Percentiles rank a stretch among this genome's conserved stretches.
phyloP scores from a whole-genome alignment of 2,329 filamentous ascomycete species.

The Paraconiothyrium sp. region DNA sequence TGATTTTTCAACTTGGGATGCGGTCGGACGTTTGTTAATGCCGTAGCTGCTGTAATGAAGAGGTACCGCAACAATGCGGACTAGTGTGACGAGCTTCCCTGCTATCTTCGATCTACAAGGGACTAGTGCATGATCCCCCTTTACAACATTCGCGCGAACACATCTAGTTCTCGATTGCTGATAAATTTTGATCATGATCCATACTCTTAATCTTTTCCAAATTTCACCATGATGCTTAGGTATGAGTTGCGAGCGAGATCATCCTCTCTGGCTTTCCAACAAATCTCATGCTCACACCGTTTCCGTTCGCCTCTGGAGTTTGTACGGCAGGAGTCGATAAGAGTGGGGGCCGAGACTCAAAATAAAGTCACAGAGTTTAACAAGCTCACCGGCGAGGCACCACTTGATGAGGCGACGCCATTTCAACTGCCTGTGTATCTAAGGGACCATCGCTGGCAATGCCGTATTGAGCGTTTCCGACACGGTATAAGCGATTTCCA shows the following conservation, averaged over 20 bases:
- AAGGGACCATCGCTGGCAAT: background rate
- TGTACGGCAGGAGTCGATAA: background rate
- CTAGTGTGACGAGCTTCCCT: background rate
- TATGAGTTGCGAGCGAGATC: background rate
- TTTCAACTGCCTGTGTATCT: background rate
- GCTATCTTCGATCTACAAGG: background rate
- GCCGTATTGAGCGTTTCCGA: background rate
- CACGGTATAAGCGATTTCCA: constrained; percentile 7
- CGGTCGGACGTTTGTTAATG: too few species aligned
- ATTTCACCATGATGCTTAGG: background rate
- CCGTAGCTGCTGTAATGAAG: too few species aligned
- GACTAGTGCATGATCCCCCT: background rate
- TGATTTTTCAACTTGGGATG: too few species aligned
- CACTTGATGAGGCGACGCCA: background rate
- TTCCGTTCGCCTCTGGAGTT: background rate
- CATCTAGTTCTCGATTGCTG: background rate
- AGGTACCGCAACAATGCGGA: too few species aligned
- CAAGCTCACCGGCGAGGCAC: background rate
- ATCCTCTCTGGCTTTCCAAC: background rate
- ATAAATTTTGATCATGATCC: background rate
- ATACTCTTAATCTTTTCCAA: background rate
- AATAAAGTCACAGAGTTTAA: background rate
- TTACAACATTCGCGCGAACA: background rate
- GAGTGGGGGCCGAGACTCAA: background rate
- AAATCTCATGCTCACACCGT: background rate